A percentile compares a stretch with the other conserved stretches of the same genome.
phyloP scores from a whole-genome alignment of 2,329 filamentous ascomycete genomes.

The Fusarium marasasianum region DNA sequence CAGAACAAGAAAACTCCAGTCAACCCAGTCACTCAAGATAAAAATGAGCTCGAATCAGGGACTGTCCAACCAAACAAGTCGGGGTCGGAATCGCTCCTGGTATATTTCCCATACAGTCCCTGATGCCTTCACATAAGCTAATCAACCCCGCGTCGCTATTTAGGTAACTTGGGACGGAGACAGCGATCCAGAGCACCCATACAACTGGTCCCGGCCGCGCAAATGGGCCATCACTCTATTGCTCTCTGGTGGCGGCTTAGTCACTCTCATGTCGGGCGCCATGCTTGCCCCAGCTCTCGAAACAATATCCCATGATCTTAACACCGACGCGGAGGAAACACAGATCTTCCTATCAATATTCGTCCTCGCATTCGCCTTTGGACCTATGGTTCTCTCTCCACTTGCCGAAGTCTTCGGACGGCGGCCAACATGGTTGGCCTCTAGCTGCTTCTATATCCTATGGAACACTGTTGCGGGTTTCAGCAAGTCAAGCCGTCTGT shows the following conservation, averaged over 20 bases:
- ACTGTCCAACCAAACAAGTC: not conserved
- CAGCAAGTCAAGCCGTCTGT: not conserved
- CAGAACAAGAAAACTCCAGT: not conserved
- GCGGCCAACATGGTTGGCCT: not conserved
- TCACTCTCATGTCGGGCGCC: not conserved
- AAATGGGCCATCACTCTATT: not conserved
- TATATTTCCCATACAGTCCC: not conserved
- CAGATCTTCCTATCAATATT: not conserved
- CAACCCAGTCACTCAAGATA: not conserved
- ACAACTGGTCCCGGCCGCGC: not conserved
- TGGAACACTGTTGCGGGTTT: not conserved
- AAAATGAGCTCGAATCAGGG: not conserved
- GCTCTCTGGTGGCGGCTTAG: not conserved
- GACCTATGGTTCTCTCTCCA: not conserved
- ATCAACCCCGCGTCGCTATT: too few species aligned
- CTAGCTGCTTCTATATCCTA: not conserved
- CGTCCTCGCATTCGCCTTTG: not conserved
- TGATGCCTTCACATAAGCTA: not conserved
- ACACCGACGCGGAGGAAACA: not conserved
- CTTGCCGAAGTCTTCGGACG: not conserved
- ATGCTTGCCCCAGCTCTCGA: not conserved
- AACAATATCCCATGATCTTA: not conserved
- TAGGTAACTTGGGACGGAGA: not conserved
- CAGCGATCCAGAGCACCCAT: not conserved
- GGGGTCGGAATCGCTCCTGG: not conserved